Base-by-base conservation (phyloP, 1,139 yeast genomes). In the Hansenula lynferdii region DNA sequence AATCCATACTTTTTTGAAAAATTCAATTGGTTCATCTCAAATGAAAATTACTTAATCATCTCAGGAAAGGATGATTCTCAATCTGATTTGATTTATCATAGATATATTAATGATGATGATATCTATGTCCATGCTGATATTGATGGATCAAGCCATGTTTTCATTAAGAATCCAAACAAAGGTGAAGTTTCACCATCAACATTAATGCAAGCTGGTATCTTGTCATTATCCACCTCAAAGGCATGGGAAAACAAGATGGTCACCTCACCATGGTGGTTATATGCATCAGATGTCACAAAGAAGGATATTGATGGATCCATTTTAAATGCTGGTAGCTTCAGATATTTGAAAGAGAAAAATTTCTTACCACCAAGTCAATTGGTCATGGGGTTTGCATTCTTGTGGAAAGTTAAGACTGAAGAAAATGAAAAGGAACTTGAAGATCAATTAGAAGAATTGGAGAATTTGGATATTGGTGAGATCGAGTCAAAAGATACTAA, bases 1-100 rank as follows among this genome's bases (percentile, higher is more conserved):
- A 72, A 77, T 6, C 86, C 87, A 35, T 82, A 69, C 53, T 90
- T 97, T 85, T 94, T 94, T 64, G 98, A 92, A 56, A 92, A 92
- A 59, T 92, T 84, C 58, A 80, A 70, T 54, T 92, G 98, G 98
- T 92, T 92, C 56, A 71, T 89, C 24, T 75, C 96, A 0, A 81
- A 82, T 47, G 97, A 92, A 57, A 95, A 95, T 0, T 89, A 85
- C 54, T 65, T 92, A 38, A 85, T 95, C 45, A 61, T 92, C 36
- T 89, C 92, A 35, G 97, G 97, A 2, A 77, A 87, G 47, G 97
- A 94, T 56, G 75, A 72, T 18, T 60, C 76, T n/a, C 97, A 92
- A 57, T 72, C 77, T n/a, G 96, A 89, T 53, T 73, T 86, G 65
- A 74, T 92, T 26, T 85, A 84, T 53, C 80, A 84, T 51, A 74